Base-by-base conservation (phyloP, 2,329 filamentous ascomycete genomes). In the Calonectria pauciramosa region DNA sequence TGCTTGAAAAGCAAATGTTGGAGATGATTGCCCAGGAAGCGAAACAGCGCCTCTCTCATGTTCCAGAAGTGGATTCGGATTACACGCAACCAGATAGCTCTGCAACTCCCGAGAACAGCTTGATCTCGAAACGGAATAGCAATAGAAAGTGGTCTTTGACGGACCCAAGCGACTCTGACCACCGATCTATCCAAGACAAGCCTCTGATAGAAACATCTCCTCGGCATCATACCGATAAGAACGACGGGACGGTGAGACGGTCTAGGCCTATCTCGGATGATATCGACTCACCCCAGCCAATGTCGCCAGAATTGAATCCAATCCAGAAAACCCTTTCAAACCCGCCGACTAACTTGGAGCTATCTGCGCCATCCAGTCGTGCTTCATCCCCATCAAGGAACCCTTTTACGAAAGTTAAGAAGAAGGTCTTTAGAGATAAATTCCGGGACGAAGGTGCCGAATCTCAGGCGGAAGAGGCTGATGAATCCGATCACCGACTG, bases 321-420 rank as follows among this genome's bases (percentile, higher is more conserved):
- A 77, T 88, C 83, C 82, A 88, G 74, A 84, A 91, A 79, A 79
- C 86, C 79, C 84, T 86, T 1, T 87, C 90, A 38, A 89, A 93
- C 67, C 91, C 91, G 5, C 89, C 89, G 16, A 90, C 93, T 74
- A 90, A 90, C 28, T 88, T 91, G 76, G 92, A 94, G 71, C 82
- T 94, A 11, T 94, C 93, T 4, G 90, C 92, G 2, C 86, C 89
- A 4, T 88, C 87, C 10, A 95, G 93, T 79, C 90, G 93, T 30
- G 88, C 90, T 2, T 87, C 87, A 3, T 95, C 94, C 9, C 93
- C 94, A 36, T 86, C 87, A 0, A 90, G 92, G 67, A 93, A 91
- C 69, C 89, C 91, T 0, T 85, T 92, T 72, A 85, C 85, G 34
- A 91, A 88, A 78, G 89, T 91, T 70, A 91, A 89, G 80, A 87